These are phyloP conservation scores for Candida piceae DNA, from an alignment of 805 yeast species.

Conservation along the genomic window DNA sequence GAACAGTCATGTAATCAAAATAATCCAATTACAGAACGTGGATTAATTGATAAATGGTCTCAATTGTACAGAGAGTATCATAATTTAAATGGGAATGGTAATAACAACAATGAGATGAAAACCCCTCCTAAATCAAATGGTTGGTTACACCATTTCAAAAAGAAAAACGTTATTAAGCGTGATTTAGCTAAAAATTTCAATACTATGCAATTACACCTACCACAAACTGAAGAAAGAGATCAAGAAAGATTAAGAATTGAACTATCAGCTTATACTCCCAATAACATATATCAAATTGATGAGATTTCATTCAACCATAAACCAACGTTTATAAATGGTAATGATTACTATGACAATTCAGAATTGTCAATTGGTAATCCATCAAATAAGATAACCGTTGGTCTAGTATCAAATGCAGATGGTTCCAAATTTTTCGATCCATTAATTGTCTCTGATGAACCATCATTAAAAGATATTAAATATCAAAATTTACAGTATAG, in stretches of 20 bases:
- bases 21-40: slow-evolving; percentile 25
- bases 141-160: slow-evolving; percentile 37
- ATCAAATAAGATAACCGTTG: slow-evolving; percentile 21
- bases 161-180: slow-evolving; percentile 24
- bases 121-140: slow-evolving; percentile 32
- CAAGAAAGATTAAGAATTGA: slow-evolving; percentile 17
- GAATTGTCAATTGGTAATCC: slow-evolving; percentile 13
- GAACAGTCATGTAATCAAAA: slow-evolving; percentile 32
- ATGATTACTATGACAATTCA: slow-evolving; percentile 5
- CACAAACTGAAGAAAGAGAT: slow-evolving; percentile 18
- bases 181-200: slow-evolving; percentile 24
- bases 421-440: slow-evolving; percentile 26
- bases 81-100: not conserved
- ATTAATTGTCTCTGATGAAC: slow-evolving; percentile 23
- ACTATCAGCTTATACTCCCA: slow-evolving; percentile 14
- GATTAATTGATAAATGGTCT: slow-evolving; percentile 29
- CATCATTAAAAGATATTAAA: slow-evolving; percentile 6
- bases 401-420: slow-evolving; percentile 25
- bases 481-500: slow-evolving; percentile 15
- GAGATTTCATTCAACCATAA: slow-evolving; percentile 26
- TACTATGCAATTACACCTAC: slow-evolving; percentile 10
- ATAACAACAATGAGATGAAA: slow-evolving; percentile 3
- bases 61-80: slow-evolving; percentile 20
- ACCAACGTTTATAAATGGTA: slow-evolving; percentile 17
- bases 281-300: slow-evolving; percentile 34